phyloP scores from a whole-genome alignment of 768 basidiomycete genomes.

The Punctularia strigosozonata region DNA sequence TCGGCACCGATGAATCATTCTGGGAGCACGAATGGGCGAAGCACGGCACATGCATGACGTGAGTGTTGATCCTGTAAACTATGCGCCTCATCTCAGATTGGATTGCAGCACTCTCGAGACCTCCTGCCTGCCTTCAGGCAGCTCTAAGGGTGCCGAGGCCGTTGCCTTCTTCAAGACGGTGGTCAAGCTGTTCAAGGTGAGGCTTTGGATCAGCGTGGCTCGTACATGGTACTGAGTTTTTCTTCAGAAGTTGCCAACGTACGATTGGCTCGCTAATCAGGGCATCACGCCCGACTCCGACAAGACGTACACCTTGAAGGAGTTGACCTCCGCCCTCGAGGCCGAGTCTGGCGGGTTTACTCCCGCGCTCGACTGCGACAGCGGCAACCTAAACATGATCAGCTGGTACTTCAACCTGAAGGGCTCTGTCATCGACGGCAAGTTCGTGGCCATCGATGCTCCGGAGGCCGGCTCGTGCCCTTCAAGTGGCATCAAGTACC shows the following conservation, averaged over 20 bases:
- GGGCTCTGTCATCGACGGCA: constrained; percentile 59
- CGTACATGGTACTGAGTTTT: constrained; percentile 3
- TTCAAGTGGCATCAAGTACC: constrained; percentile 47
- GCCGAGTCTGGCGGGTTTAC: constrained; percentile 38
- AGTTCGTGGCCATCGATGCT: constrained; percentile 44
- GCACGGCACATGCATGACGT: constrained; percentile 43
- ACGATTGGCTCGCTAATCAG: constrained; percentile 53
- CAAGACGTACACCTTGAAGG: constrained; percentile 44
- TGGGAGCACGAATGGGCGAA: constrained; percentile 73
- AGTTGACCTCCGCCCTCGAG: constrained; percentile 42
- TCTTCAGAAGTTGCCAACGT: constrained; percentile 56
- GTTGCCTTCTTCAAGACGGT: constrained; percentile 56
- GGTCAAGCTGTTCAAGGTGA: constrained; percentile 45
- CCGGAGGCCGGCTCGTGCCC: constrained; percentile 39
- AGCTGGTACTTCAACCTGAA: constrained; percentile 54
- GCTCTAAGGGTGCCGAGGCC: constrained; percentile 52
- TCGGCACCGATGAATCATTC: constrained; percentile 45
- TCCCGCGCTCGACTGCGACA: constrained; percentile 34
- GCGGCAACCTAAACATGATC: constrained; percentile 28
- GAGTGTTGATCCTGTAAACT: background rate
- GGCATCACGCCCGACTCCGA: constrained; percentile 62
- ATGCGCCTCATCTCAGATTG: background rate
- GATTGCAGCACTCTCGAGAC: constrained; percentile 41
- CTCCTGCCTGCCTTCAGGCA: constrained; percentile 49
- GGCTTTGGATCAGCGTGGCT: constrained; percentile 3